phyloP scores from a whole-genome alignment of 2,329 filamentous ascomycete genomes.

The Pseudopyrenochaeta lycopersici region DNA sequence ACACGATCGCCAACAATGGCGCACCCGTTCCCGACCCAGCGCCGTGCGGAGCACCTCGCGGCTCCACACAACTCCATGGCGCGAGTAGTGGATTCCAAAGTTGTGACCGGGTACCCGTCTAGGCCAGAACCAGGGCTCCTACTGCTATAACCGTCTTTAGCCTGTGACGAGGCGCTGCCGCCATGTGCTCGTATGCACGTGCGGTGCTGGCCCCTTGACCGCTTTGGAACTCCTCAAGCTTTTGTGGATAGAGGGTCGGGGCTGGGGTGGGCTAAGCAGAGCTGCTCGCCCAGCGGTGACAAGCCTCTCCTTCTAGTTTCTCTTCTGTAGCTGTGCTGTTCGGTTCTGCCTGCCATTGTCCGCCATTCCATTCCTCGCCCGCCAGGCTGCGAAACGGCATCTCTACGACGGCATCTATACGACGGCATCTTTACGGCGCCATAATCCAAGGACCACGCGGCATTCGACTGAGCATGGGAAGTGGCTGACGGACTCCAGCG shows the following conservation, averaged over 20 bases:
- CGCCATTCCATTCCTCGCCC: background rate
- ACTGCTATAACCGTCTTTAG: constrained; percentile 22
- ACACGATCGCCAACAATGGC: constrained; percentile 7
- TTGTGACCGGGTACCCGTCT: constrained; percentile 7
- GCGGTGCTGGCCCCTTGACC: constrained; percentile 3
- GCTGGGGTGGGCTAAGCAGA: constrained; percentile 4
- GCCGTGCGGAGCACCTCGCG: constrained; percentile 10
- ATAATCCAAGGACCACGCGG: background rate
- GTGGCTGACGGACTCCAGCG: constrained; percentile 1
- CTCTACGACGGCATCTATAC: no score
- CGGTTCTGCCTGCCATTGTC: background rate
- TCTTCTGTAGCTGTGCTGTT: background rate
- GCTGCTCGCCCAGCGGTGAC: background rate
- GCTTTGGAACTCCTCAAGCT: constrained; percentile 9
- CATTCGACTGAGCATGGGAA: constrained; percentile 14
- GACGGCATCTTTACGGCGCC: background rate
- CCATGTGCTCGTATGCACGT: constrained; percentile 22
- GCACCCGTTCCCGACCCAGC: constrained; percentile 18
- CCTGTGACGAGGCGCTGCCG: constrained; percentile 26
- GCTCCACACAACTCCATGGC: constrained; percentile 3
- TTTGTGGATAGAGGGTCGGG: constrained; percentile 4
- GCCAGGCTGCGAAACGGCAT: background rate
- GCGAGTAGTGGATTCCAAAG: constrained; percentile 5
- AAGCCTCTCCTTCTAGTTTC: constrained; percentile 5
- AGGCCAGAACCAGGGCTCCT: constrained; percentile 10